These are phyloP conservation scores for Byssochlamys sp. DNA, from an alignment of 2,329 filamentous ascomycete species.

Conservation along the genomic window DNA sequence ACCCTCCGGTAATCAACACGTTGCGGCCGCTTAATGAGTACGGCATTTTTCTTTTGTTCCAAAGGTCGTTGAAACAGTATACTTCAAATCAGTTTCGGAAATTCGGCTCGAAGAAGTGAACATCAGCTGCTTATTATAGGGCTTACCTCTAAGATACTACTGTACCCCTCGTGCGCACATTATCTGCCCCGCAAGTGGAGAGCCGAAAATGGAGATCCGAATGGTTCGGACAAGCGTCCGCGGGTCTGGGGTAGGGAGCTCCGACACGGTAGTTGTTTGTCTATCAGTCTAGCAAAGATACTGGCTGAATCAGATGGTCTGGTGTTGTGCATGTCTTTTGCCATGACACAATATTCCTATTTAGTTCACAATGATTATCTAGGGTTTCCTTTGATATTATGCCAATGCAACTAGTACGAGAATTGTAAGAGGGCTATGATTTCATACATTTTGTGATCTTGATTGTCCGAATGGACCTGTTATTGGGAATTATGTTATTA, in stretches of 20 bases:
- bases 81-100: neutral
- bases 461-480: neutral
- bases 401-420: neutral
- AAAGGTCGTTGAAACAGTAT: neutral
- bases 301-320: neutral
- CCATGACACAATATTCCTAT: neutral
- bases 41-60: conserved; percentile 39
- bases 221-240: neutral
- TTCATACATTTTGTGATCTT: neutral
- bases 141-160: neutral
- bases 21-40: conserved; percentile 54
- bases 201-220: neutral
- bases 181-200: neutral
- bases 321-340: neutral
- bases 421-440: neutral
- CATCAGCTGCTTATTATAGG: neutral
- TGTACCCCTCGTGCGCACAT: neutral
- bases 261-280: neutral
- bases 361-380: neutral
- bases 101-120: neutral
- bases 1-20: conserved; percentile 56
- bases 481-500: neutral
- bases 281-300: neutral
- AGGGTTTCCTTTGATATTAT: neutral
- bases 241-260: neutral